Conservation (phyloP, 177 flowering plant genomes). For the Vitis hybrid region DNA sequence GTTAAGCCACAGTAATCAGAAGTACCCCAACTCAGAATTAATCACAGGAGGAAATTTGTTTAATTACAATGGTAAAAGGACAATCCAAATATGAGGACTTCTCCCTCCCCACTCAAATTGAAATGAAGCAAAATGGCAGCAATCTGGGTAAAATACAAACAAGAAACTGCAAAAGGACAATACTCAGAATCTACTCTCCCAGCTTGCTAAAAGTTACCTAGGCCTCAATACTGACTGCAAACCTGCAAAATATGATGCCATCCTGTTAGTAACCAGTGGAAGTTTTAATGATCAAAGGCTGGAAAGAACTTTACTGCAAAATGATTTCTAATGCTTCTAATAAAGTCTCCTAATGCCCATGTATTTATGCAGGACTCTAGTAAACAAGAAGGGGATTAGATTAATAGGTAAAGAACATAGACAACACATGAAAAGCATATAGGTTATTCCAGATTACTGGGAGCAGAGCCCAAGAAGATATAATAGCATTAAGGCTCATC, state of each 20-base stretch:
- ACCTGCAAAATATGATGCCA: slow-evolving; percentile 12
- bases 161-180: not conserved
- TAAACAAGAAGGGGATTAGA: no score
- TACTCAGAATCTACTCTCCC: not conserved
- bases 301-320: no score
- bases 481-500: no score
- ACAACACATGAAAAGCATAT: no score
- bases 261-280: not conserved
- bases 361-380: no score
- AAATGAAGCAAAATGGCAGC: not conserved
- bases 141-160: not conserved
- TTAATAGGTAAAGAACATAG: no score
- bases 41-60: not conserved
- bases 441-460: no score
- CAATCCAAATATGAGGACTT: not conserved
- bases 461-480: no score
- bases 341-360: no score
- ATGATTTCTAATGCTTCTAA: no score
- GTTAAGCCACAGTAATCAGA: not conserved
- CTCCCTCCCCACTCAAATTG: not conserved
- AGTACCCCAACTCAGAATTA: slow-evolving; percentile 1
- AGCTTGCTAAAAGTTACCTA: not conserved
- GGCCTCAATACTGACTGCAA: not conserved
- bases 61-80: slow-evolving; percentile 15
- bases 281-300: not conserved